These are phyloP conservation scores for Porogramme epimiltina DNA, from an alignment of 1,284 basidiomycete genomes.

Conservation along the genomic window DNA sequence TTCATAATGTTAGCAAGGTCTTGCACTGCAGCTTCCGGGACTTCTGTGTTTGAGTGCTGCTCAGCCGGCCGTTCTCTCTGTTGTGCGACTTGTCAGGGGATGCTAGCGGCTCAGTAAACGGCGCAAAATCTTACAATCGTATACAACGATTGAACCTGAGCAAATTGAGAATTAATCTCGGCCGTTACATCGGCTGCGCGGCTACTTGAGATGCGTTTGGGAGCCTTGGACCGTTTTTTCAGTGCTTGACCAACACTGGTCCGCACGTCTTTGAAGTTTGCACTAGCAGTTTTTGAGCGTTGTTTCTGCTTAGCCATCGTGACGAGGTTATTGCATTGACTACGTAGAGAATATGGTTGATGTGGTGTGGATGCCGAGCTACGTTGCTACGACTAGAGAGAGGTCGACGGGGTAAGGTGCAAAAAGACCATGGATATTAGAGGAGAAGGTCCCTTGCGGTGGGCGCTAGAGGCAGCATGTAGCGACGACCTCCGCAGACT, in stretches of 20 bases:
- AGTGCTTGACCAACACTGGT: conserved; percentile 1
- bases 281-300: not conserved
- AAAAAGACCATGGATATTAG: too few species aligned
- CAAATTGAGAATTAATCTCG: conserved; percentile 17
- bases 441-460: too few species aligned
- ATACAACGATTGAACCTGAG: conserved; percentile 10
- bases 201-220: conserved; percentile 8
- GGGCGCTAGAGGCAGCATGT: too few species aligned
- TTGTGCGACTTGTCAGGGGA: too few species aligned
- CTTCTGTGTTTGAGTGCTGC: too few species aligned
- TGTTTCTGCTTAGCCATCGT: too few species aligned
- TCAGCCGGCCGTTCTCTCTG: not conserved
- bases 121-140: not conserved
- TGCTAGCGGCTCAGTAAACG: too few species aligned
- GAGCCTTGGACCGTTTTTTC: conserved; percentile 12
- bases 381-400: too few species aligned
- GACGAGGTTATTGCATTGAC: not conserved
- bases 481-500: too few species aligned
- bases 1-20: conserved; percentile 13
- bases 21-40: conserved; percentile 4
- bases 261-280: not conserved
- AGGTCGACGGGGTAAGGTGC: too few species aligned
- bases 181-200: conserved; percentile 13
- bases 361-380: too few species aligned
- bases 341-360: too few species aligned